phyloP scores from a whole-genome alignment of 2,329 filamentous ascomycete genomes.

The Aspergillus unguis region DNA sequence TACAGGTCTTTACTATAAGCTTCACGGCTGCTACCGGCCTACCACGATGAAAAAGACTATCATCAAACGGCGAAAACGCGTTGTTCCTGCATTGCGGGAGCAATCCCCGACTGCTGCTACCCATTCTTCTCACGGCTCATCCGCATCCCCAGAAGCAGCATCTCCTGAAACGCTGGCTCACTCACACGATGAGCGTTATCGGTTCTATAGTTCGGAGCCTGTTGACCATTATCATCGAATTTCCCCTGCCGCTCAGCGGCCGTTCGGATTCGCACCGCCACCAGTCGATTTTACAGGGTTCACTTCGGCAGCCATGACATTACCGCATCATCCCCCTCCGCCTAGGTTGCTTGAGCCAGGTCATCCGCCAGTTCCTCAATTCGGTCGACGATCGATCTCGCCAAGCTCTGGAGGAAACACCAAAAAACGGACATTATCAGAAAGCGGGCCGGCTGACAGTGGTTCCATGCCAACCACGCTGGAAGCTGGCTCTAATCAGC shows the following conservation, averaged over 20 bases:
- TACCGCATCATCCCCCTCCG: constrained; percentile 31
- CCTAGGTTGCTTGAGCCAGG: constrained; percentile 31
- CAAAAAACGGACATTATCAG: constrained; percentile 38
- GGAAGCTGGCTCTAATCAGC: constrained; percentile 36
- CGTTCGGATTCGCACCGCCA: constrained; percentile 39
- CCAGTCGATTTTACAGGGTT: constrained; percentile 52
- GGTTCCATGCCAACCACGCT: constrained; percentile 28
- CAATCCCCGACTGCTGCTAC: constrained; percentile 41
- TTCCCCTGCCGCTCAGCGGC: constrained; percentile 43
- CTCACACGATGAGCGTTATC: constrained; percentile 30
- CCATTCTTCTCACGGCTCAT: constrained; percentile 43
- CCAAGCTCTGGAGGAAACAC: constrained; percentile 29
- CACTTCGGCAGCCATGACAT: constrained; percentile 31
- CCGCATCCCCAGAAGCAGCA: constrained; percentile 41
- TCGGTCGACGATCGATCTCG: constrained; percentile 32
- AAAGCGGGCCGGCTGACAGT: constrained; percentile 29
- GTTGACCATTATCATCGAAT: constrained; percentile 27
- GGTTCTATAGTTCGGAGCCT: constrained; percentile 34
- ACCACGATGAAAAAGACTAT: constrained; percentile 99
- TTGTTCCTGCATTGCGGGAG: constrained; percentile 70
- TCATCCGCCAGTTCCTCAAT: constrained; percentile 29
- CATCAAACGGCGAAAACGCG: constrained; percentile 92
- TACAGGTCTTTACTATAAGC: constrained; percentile 87
- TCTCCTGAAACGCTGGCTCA: constrained; percentile 33
- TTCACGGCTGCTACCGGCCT: constrained; percentile 88